Evolutionary conservation across 2,329 filamentous ascomycete species (phyloP).

Genomic region (Aspergillus sojae): DNA sequence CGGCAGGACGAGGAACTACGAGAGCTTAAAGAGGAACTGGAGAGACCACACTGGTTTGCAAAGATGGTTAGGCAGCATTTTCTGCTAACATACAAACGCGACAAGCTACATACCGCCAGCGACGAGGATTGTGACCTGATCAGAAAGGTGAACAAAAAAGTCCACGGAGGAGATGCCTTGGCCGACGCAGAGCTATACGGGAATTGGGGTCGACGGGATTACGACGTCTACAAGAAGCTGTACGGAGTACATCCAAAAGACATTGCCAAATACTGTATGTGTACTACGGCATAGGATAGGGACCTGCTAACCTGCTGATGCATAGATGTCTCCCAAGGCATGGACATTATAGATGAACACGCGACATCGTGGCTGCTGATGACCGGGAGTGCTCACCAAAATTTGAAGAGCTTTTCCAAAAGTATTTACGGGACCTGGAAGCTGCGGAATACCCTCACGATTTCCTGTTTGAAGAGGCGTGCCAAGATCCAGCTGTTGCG

Average conservation of each 20-base stretch:
- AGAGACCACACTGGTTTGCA: too few species aligned
- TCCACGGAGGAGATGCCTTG: neutral
- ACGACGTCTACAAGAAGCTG: neutral
- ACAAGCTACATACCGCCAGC: neutral
- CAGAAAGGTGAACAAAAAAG: neutral
- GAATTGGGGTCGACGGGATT: neutral
- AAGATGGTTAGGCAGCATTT: neutral
- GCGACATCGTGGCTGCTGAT: too few species aligned
- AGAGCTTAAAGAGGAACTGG: too few species aligned
- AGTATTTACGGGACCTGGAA: neutral
- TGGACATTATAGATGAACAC: too few species aligned
- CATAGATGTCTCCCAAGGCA: too few species aligned
- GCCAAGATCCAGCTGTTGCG: neutral
- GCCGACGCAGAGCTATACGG: neutral
- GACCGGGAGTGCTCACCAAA: neutral
- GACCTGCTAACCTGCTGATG: too few species aligned
- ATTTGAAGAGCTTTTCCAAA: neutral
- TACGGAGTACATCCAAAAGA: too few species aligned
- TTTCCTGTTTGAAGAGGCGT: neutral
- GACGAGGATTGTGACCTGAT: neutral
- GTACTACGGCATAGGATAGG: too few species aligned
- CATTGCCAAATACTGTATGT: too few species aligned
- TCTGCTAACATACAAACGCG: neutral
- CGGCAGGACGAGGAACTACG: too few species aligned
- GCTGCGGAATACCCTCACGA: neutral